phyloP scores from a whole-genome alignment of 208 protist genomes.

The Acanthamoeba triangularis region DNA sequence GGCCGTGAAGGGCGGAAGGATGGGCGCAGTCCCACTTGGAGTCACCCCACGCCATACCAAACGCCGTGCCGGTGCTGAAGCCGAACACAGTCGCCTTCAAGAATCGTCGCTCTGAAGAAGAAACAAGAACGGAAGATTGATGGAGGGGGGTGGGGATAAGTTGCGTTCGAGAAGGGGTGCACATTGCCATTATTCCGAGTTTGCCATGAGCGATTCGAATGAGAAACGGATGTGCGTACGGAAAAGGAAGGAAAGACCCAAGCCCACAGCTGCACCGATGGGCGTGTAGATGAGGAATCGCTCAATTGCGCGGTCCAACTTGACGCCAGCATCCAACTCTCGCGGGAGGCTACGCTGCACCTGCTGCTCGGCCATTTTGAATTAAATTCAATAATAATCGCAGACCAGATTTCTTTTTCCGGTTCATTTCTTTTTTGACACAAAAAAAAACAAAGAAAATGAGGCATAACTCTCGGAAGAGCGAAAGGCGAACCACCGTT shows the following conservation, averaged over 20 bases:
- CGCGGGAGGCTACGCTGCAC: neutral
- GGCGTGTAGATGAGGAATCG: conserved; percentile 27
- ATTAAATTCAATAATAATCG: no score
- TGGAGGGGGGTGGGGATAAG: no score
- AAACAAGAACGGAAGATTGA: no score
- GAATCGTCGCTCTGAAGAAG: neutral
- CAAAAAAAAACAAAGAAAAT: neutral
- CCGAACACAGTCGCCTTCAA: conserved; percentile 9
- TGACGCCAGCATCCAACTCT: neutral
- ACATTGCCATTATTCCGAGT: no score
- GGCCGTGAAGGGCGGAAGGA: neutral
- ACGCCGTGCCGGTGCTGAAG: neutral
- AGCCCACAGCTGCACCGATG: neutral
- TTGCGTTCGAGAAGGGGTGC: neutral
- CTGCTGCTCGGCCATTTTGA: neutral
- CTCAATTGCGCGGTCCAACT: conserved; percentile 5
- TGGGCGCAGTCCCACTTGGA: neutral
- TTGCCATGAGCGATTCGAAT: no score
- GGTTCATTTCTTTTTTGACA: neutral
- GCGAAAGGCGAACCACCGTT: no score
- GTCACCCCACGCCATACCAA: neutral
- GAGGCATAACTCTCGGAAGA: no score
- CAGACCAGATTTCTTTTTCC: neutral
- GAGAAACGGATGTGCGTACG: neutral
- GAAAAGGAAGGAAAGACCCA: conserved; percentile 2